Conservation (phyloP, 768 basidiomycete genomes). For the Phaeolepiota aurea region DNA sequence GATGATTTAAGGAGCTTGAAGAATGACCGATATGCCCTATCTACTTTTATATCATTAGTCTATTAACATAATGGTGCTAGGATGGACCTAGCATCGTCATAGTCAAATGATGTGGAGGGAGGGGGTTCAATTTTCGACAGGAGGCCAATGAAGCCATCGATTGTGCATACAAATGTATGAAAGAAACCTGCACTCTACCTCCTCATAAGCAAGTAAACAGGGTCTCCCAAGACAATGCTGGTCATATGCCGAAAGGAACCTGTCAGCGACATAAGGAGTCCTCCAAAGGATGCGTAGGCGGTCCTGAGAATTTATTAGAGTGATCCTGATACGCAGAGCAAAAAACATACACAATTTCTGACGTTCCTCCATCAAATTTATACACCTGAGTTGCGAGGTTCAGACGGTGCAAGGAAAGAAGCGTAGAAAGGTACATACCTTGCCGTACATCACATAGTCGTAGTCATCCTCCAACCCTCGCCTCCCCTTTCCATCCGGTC, state of each 20-base stretch:
- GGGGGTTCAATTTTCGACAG: too few species aligned
- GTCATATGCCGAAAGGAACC: slow-evolving; percentile 91
- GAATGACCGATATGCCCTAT: slow-evolving; percentile 9
- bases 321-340: slow-evolving; percentile 1
- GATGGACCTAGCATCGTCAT: too few species aligned
- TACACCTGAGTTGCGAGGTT: slow-evolving; percentile 59
- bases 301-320: slow-evolving; percentile 44
- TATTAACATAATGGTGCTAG: too few species aligned
- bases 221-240: slow-evolving; percentile 87
- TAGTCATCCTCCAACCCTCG: slow-evolving; percentile 89
- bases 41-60: too few species aligned
- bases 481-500: slow-evolving; percentile 76
- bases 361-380: slow-evolving; percentile 84
- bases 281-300: slow-evolving; percentile 94
- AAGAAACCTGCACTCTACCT: slow-evolving; percentile 33
- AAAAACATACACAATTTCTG: slow-evolving; percentile 72
- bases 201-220: slow-evolving; percentile 83
- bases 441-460: slow-evolving; percentile 99
- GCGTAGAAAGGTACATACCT: slow-evolving; percentile 40
- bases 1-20: background rate
- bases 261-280: slow-evolving; percentile 87
- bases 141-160: too few species aligned
- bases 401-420: background rate
- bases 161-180: background rate
- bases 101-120: too few species aligned